Conservation (phyloP, 23 red algal genomes). For the Gracilaria gracilis region DNA sequence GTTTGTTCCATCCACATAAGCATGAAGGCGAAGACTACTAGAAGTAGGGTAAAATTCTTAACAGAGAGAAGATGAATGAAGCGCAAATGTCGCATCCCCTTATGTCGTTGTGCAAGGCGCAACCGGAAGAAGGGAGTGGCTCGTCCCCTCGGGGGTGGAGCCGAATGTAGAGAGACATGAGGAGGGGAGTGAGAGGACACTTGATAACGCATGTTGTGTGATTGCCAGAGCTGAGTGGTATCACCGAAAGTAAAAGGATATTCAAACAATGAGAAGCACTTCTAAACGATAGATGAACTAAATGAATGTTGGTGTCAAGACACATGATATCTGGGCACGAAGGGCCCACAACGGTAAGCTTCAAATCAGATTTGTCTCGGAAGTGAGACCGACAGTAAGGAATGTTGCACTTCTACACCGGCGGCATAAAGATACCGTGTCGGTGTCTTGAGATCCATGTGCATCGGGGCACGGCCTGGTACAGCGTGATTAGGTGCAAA, state of each 20-base stretch:
- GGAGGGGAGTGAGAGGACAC: neutral
- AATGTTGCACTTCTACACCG: neutral
- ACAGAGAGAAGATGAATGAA: neutral
- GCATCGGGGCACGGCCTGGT: neutral
- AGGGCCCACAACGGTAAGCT: neutral
- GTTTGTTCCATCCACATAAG: slow-evolving; percentile 2
- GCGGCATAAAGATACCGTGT: neutral
- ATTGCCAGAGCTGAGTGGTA: neutral
- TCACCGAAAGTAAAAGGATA: neutral
- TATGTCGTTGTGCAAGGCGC: neutral
- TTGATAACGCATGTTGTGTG: slow-evolving; percentile 7
- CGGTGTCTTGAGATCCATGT: neutral
- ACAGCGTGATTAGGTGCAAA: too few species aligned
- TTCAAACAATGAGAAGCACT: neutral
- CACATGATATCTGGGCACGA: neutral
- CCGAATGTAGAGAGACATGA: neutral
- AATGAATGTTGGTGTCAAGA: neutral
- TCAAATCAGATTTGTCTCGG: neutral
- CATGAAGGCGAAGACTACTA: neutral
- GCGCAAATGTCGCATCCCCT: neutral
- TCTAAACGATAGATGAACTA: neutral
- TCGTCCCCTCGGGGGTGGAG: neutral
- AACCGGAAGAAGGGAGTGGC: slow-evolving; percentile 9
- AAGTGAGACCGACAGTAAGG: neutral
- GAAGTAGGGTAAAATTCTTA: neutral